Percentiles rank a stretch among this genome's conserved stretches.
Conservation (phyloP, 192 early-diverging fungal genomes). For the Chytriomyces sp. region DNA sequence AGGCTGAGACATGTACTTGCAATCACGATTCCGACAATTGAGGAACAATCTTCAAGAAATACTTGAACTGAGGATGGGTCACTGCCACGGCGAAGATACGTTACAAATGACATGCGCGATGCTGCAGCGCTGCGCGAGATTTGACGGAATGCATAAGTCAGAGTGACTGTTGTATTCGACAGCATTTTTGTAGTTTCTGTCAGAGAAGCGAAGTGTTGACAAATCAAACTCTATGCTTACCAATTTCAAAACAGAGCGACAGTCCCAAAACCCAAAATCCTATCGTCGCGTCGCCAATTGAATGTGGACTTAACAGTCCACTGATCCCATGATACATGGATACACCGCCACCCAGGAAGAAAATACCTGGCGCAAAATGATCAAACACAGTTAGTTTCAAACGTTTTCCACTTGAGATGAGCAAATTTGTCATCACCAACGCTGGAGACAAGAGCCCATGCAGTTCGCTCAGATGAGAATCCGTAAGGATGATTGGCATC, state of each 20-base stretch:
- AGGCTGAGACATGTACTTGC: slow-evolving; percentile 53
- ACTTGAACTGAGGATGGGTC: slow-evolving; percentile 67
- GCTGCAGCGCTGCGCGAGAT: slow-evolving; percentile 46
- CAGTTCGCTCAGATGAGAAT: slow-evolving; percentile 59
- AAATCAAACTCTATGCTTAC: slow-evolving; percentile 18
- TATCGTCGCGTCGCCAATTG: slow-evolving; percentile 49
- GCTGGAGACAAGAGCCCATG: slow-evolving; percentile 62
- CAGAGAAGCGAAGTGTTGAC: slow-evolving; percentile 17
- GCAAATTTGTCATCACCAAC: slow-evolving; percentile 33
- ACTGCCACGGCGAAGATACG: slow-evolving; percentile 52
- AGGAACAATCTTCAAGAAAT: slow-evolving; percentile 59
- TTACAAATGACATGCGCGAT: slow-evolving; percentile 39
- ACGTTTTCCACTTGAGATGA: background rate
- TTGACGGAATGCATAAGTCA: slow-evolving; percentile 54
- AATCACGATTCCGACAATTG: slow-evolving; percentile 54
- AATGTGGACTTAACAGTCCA: slow-evolving; percentile 48
- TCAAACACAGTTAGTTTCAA: background rate
- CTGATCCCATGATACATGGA: slow-evolving; percentile 60
- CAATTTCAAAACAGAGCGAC: slow-evolving; percentile 56
- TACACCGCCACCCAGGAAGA: slow-evolving; percentile 64
- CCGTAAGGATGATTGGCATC: slow-evolving; percentile 63
- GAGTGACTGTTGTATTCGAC: slow-evolving; percentile 34
- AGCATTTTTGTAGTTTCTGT: background rate
- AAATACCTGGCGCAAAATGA: slow-evolving; percentile 39
- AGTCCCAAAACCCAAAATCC: slow-evolving; percentile 49